Evolutionary conservation across 225 moss, liverwort and hornwort species (phyloP), one percentile per base, ranked within the genome.

Genomic region (Neckera pumila): DNA sequence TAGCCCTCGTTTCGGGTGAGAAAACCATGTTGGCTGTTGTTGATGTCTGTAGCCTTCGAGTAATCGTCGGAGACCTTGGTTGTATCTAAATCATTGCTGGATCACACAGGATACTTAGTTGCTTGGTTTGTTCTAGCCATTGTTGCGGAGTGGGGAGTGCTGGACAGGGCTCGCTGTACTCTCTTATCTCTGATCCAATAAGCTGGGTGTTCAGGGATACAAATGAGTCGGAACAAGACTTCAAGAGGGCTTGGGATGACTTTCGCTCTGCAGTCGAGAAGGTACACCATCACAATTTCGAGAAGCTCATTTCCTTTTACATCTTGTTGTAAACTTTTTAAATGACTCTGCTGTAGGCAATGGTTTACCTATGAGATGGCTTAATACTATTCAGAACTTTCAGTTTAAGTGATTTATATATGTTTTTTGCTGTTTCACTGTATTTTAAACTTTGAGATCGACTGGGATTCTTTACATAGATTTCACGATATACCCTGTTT

Each of bases 181-280:
- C 43, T 84, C 36, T n/a, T 59, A 23, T 86, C 67, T 63, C 87
- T 86, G 77, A 90, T 85, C 30, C 53, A 77, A 42, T 63, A 47
- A 45, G 33, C 79, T 86, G 62, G 83, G 79, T 90, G 89, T 77
- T 86, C 83, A 95, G 95, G 90, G 89, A 87, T 66, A 89, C 90
- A 89, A 89, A 91, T 90, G 98, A 96, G 67, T 95, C 96, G 61
- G 98, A 98, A 86, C 98, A 96, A 90, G 98, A 98, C 84, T 98
- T 96, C 88, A 96, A 94, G 89, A 94, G 94, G 93, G 92, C 92
- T 84, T 98, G 98, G 98, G 96, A 98, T 87, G 94, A 94, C 73
- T 98, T 98, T 86, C 98, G 96, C 82, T 93, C 96, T 80, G 89
- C 98, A 87, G 87, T 80, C 84, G 98, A 98, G 88, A 96, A 91